Conservation (phyloP, 768 basidiomycete species). For the Mycena pura region DNA sequence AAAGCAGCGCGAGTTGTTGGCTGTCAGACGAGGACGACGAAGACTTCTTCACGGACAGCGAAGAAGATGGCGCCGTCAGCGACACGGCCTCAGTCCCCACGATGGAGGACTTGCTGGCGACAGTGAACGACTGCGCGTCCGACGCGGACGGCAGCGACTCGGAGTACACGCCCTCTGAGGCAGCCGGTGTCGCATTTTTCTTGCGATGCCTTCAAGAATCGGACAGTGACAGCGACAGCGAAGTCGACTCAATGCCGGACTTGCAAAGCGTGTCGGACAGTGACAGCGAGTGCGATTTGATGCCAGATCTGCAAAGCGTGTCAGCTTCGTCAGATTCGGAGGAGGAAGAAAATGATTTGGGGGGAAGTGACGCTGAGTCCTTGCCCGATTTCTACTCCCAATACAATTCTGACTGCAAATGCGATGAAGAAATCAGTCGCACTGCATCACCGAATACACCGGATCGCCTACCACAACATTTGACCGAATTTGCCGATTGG, state of each 20-base stretch:
- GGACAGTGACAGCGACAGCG: neutral
- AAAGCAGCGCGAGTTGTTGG: neutral
- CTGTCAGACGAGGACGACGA: conserved; percentile 8
- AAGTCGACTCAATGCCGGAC: neutral
- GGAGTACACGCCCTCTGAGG: too few relatives aligned
- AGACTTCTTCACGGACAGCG: neutral
- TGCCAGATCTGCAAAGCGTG: neutral
- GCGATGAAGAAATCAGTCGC: neutral
- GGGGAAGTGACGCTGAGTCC: conserved; percentile 11
- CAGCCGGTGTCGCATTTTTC: too few relatives aligned
- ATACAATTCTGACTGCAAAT: neutral
- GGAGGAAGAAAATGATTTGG: neutral
- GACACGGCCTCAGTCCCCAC: neutral
- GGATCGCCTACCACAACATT: neutral
- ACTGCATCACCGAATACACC: neutral
- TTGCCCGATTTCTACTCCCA: neutral
- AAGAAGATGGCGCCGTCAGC: conserved; percentile 3
- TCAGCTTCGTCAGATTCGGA: neutral
- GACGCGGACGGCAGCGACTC: too few relatives aligned
- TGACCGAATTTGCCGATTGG: neutral
- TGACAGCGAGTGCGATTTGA: neutral
- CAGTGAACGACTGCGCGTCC: neutral
- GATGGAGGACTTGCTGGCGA: neutral
- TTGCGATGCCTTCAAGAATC: too few relatives aligned
- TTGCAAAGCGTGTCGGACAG: neutral